Evolutionary conservation across 148 eudicot genomes (phyloP), one percentile per base, ranked within the genome.

Genomic region (Silene conica): DNA sequence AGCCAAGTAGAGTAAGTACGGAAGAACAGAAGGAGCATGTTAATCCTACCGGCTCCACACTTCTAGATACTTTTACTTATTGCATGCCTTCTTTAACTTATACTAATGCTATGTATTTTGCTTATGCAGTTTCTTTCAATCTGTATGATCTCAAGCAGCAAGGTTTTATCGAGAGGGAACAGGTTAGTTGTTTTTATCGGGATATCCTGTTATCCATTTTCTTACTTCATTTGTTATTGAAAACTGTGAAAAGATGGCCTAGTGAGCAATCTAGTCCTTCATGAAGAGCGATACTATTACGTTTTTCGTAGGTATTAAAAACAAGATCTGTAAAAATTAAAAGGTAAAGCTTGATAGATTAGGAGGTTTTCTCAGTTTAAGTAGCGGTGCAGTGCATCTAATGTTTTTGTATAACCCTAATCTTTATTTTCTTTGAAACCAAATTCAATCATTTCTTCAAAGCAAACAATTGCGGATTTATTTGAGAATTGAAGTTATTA

Each of bases 111-210:
- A 34, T 56, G 2, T 31, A 31, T 68, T 65, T 71, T 77, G 21
- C 3, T 69, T 26, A 71, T 87, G 81, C 91, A 95, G 97, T 95
- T 87, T 95, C 97, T 55, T 95, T 95, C 68, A 87, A 95, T 78
- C 82, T 95, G 71, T 92, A 92, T 73, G 97, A 90, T 87, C 97
- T 92, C 78, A 93, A 93, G 85, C 98, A 93, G 74, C 98, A 93
- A 85, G 96, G 98, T 73, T 93, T 83, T 65, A 93, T 93, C 57
- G 96, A 93, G 78, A 89, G 98, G 78, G 94, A 93, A 80, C 94
- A 93, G 92, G 98, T 90, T 78, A 57, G 46, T 46, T 34, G 31
- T 57, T 28, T 52, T 73, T 21, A 8, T 59, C 20, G 25, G 20
- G 31, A 16, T 57, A 19, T 25, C 50, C 22, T 25, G 21, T 9